A percentile compares a stretch with the other conserved stretches of the same genome.
These are phyloP conservation scores for Nannochloropsis oceanica DNA, from an alignment of 108 stramenopile species.

Conservation along the genomic window DNA sequence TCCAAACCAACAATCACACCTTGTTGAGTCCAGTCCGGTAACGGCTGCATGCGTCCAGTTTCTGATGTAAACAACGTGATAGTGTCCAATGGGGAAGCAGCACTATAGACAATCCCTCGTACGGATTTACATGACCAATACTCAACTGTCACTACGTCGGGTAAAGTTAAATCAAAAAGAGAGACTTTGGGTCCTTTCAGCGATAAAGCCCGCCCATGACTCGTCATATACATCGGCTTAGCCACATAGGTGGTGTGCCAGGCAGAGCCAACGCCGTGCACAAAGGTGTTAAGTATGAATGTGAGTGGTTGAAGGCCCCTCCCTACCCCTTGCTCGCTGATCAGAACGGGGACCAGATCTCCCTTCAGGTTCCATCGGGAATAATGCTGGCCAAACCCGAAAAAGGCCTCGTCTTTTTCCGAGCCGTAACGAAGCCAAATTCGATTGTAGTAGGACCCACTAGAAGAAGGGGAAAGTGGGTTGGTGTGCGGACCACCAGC, in stretches of 20 bases:
- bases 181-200: constrained; percentile 28
- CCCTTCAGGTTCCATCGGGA: constrained; percentile 29
- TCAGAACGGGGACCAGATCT: constrained; percentile 25
- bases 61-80: constrained; percentile 29
- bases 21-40: constrained; percentile 41
- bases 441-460: neutral
- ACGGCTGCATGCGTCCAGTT: constrained; percentile 20
- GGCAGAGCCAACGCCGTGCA: neutral
- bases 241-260: constrained; percentile 29
- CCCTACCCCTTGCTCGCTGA: neutral
- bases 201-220: constrained; percentile 22
- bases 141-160: neutral
- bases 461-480: neutral
- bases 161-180: constrained; percentile 28
- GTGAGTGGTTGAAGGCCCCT: constrained; percentile 1
- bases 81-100: constrained; percentile 19
- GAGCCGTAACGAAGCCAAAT: neutral
- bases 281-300: neutral
- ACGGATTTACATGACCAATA: constrained; percentile 23
- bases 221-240: constrained; percentile 36
- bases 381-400: constrained; percentile 38
- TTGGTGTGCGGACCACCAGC: neutral
- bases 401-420: constrained; percentile 29
- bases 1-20: constrained; percentile 39
- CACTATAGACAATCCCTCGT: constrained; percentile 17